Evolutionary conservation across 1,284 basidiomycete genomes (phyloP), one percentile per base, ranked within the genome.

Genomic region (Ganoderma sinense): DNA sequence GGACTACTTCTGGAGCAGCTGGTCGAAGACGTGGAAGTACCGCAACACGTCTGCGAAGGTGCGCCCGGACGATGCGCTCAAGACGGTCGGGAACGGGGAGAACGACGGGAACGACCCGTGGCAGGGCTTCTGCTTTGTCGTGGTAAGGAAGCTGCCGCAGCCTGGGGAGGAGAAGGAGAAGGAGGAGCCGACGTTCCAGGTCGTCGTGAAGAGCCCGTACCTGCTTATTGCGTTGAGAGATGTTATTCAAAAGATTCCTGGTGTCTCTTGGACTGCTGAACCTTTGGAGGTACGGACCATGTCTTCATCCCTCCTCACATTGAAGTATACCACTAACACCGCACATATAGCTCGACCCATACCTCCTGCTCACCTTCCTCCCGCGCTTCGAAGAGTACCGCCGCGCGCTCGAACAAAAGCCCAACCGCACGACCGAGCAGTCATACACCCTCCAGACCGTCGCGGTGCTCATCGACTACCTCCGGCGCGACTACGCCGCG

Each of bases 21-120:
- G 87, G 88, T 81, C 80, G 45, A 87, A 84, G 75, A 75, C 76
- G 31, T 88, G 86, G 87, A 88, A 86, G 78, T 89, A 88, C 73
- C 70, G 86, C 83, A 87, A 86, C 77, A 87, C 83, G 69, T 85
- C 82, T 68, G 82, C 87, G 1, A 86, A 84, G 70, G 82, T 87
- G 62, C 82, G 81, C 0, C 82, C 86, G 13, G 87, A 89, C 75
- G 87, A 89, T 75, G 78, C 79, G 4, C 65, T 83, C 53, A 82
- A 61, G 83, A 56, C 65, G 33, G 41, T 65, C 56, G 67, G 63
- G 26, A 71, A 65, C 53, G 72, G 71, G 8, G 69, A 82, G 33
- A 75, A 84, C 29, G 78, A 81, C 14, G 79, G 78, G 13, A 84
- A 84, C 68, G 88, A 89, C 69, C 81, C 82, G 4, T 89, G 87